These are phyloP conservation scores for Solanum corneliomulleri DNA, from an alignment of 257 asterid genomes.

Conservation along the genomic window DNA sequence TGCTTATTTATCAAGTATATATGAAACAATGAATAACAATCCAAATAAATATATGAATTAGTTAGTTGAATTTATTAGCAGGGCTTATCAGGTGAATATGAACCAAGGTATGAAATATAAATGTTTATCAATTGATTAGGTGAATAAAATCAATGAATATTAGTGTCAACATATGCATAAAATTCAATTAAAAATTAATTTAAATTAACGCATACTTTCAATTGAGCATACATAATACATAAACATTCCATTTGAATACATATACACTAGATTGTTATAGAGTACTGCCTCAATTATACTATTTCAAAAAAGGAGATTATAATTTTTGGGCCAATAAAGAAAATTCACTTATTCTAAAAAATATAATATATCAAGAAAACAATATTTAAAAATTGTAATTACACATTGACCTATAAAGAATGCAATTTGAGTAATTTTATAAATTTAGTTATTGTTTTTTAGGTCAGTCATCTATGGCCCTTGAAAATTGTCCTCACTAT, in stretches of 20 bases:
- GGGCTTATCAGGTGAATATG: neutral
- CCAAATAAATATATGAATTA: too few species aligned
- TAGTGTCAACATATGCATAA: neutral
- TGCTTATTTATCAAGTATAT: too few species aligned
- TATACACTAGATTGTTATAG: neutral
- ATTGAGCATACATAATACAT: neutral
- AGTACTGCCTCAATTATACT: neutral
- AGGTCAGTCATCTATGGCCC: too few species aligned
- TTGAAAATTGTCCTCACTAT: too few species aligned
- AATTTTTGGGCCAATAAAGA: neutral
- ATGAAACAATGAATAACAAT: neutral
- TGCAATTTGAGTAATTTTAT: too few species aligned
- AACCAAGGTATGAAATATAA: neutral
- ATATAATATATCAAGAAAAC: too few species aligned
- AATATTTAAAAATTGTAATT: too few species aligned
- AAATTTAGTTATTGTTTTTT: too few species aligned
- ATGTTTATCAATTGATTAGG: neutral
- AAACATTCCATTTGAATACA: too few species aligned
- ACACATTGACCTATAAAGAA: neutral
- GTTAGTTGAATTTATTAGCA: neutral
- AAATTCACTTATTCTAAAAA: too few species aligned
- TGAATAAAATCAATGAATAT: too few species aligned
- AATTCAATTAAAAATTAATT: neutral
- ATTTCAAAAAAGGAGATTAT: neutral
- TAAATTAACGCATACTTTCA: too few species aligned